Evolutionary conservation across 1,139 yeast genomes (phyloP).

Genomic region (Torulaspora globosa): DNA sequence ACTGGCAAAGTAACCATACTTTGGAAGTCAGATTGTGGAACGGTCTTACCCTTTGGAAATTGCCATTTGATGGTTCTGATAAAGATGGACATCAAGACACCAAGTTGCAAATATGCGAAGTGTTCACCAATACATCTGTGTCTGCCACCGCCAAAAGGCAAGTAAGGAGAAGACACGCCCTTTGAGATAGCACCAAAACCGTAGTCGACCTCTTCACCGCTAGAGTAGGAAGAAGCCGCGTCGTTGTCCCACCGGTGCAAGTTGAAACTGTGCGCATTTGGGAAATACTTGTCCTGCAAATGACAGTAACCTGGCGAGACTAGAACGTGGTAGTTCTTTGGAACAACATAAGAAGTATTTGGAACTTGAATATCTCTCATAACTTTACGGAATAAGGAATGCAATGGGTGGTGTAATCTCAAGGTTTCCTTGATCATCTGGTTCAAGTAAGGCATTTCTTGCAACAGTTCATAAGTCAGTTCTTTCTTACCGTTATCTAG

Average conservation of each 20-base stretch:
- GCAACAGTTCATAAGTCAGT: conserved; percentile 76
- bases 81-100: conserved; percentile 72
- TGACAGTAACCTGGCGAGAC: conserved; percentile 93
- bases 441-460: conserved; percentile 74
- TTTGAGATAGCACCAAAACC: conserved; percentile 95
- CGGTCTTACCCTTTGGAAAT: conserved; percentile 49
- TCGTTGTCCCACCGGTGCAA: conserved; percentile 86
- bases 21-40: conserved; percentile 80
- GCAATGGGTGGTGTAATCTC: conserved; percentile 94
- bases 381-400: conserved; percentile 91
- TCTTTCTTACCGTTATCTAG: conserved; percentile 56
- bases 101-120: conserved; percentile 92
- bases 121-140: conserved; percentile 99
- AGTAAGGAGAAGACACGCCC: conserved; percentile 92
- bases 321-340: conserved; percentile 82
- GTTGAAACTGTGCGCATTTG: conserved; percentile 62
- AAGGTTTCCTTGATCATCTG: conserved; percentile 87
- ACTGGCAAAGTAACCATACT: conserved; percentile 92
- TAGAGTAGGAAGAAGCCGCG: conserved; percentile 39
- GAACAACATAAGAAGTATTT: conserved; percentile 73
- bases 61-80: conserved; percentile 78
- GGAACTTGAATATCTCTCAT: conserved; percentile 75
- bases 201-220: conserved; percentile 67
- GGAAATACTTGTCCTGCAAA: conserved; percentile 72
- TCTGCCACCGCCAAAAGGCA: conserved; percentile 99